Conservation (phyloP, 179 eudicot species). For the Drosera spatulata region DNA sequence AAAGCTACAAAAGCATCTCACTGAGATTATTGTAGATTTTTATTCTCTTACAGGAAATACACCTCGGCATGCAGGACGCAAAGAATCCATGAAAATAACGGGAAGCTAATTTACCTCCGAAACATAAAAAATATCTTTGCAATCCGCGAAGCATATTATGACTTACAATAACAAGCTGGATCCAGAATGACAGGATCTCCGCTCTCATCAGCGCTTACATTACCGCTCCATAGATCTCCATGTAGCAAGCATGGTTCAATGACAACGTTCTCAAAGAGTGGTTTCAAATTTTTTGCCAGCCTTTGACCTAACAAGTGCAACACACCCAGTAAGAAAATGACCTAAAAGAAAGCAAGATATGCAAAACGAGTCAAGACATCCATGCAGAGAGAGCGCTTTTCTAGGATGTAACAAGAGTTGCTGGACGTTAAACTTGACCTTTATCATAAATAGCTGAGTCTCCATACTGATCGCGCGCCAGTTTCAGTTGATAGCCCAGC, state of each 20-base stretch:
- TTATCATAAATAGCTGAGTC: constrained; percentile 83
- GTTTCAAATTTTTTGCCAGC: constrained; percentile 56
- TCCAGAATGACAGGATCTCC: constrained; percentile 95
- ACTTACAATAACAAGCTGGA: constrained; percentile 98
- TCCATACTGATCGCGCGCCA: constrained; percentile 77
- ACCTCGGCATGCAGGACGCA: too few species aligned
- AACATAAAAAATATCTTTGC: too few species aligned
- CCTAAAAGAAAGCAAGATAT: not conserved
- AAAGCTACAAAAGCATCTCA: too few species aligned
- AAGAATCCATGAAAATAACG: too few species aligned
- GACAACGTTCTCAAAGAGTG: constrained; percentile 56
- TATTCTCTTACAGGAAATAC: too few species aligned
- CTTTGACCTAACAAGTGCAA: constrained; percentile 50
- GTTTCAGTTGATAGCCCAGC: constrained; percentile 78
- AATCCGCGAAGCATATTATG: constrained; percentile 4
- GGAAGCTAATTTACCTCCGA: too few species aligned
- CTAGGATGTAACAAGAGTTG: too few species aligned
- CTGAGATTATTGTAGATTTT: too few species aligned
- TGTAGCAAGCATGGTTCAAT: constrained; percentile 92
- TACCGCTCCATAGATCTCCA: constrained; percentile 99
- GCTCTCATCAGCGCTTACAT: constrained; percentile 69
- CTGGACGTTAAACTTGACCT: constrained; percentile 26
- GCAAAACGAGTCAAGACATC: not conserved
- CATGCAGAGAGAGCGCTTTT: not conserved
- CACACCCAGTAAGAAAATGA: not conserved